Conservation (phyloP, 176 grass and related monocot genomes). For the Cocos nucifera region DNA sequence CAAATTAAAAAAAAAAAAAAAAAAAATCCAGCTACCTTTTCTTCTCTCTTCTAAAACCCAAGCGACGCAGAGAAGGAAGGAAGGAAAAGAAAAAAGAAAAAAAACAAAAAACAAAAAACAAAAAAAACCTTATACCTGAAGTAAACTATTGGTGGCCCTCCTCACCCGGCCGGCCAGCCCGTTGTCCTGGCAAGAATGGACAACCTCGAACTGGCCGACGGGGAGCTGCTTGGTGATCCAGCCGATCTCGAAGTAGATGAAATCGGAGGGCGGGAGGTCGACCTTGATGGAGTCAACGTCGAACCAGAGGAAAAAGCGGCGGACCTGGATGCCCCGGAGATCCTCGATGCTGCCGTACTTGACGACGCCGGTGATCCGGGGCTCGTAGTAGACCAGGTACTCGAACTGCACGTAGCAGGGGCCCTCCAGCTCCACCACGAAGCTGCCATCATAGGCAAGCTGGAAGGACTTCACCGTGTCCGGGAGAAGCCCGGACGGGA, state of each 20-base stretch:
- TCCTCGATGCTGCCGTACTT: slow-evolving; percentile 14
- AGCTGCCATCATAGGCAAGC: slow-evolving; percentile 12
- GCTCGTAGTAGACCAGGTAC: slow-evolving; percentile 24
- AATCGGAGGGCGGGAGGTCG: slow-evolving; percentile 21
- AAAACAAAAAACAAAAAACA: no score
- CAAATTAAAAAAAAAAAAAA: no score
- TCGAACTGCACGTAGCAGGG: slow-evolving; percentile 29
- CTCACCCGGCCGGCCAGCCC: not conserved
- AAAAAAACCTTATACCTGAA: no score
- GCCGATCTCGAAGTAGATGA: slow-evolving; percentile 27
- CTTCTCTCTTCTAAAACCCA: no score
- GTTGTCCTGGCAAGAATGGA: slow-evolving; percentile 20
- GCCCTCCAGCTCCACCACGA: slow-evolving; percentile 19
- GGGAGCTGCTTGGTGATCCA: slow-evolving; percentile 22
- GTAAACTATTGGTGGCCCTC: no score
- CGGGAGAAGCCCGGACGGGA: slow-evolving; percentile 20
- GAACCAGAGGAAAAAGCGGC: slow-evolving; percentile 24
- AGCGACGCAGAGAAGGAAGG: no score
- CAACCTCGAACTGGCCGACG: slow-evolving; percentile 14
- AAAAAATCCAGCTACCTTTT: no score
- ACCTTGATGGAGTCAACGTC: slow-evolving; percentile 24
- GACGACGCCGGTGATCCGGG: slow-evolving; percentile 15
- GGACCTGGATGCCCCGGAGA: slow-evolving; percentile 26
- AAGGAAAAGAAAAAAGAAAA: no score
- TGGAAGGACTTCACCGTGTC: slow-evolving; percentile 25